Evolutionary conservation across 805 yeast genomes (phyloP), one percentile per base, ranked within the genome.

Genomic region (Nakazawaea pomicola): DNA sequence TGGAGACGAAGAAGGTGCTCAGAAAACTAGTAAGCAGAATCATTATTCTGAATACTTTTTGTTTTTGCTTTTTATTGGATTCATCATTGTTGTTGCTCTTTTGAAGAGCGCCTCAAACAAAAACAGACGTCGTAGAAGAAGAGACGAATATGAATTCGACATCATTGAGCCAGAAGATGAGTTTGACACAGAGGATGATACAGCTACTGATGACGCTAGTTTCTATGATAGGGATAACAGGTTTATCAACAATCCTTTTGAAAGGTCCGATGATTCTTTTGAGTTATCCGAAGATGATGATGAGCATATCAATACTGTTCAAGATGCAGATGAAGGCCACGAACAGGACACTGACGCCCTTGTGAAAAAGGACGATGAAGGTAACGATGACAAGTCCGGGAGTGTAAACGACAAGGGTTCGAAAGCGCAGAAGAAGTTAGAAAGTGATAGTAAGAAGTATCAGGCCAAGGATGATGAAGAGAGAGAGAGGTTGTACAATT

Each of bases 81-180:
- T 79, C 49, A 53, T 68, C 4, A 55, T 69, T 10, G 65, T 62
- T 46, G 60, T 64, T 53, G 65, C 59, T 47, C 76, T 65, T 52
- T 70, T 57, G 49, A 69, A 61, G 64, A 58, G 53, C 57, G 32
- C 61, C 56, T 34, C 67, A 60, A 6, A 58, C 70, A 46, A 68
- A 66, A 46, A 62, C 65, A 48, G 61, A 6, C 49, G 64, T 24
- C 55, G 62, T 44, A 66, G 86, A 60, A 64, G 83, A 55, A 64
- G 89, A 61, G 76, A 82, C 52, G 88, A 80, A 29, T 80, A 75
- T 52, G 93, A 84, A 55, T 81, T 84, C 54, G 95, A 84, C 54
- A 78, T 83, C 35, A 84, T 84, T 33, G 83, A 80, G 15, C 82
- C 83, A 6, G 84, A 81, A 47, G 78, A 72, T 15, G 56, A 48